A percentile compares a stretch with the other conserved stretches of the same genome.
These are phyloP conservation scores for Magnolia sinica DNA, from an alignment of 164 flowering plant genomes.

Conservation along the genomic window DNA sequence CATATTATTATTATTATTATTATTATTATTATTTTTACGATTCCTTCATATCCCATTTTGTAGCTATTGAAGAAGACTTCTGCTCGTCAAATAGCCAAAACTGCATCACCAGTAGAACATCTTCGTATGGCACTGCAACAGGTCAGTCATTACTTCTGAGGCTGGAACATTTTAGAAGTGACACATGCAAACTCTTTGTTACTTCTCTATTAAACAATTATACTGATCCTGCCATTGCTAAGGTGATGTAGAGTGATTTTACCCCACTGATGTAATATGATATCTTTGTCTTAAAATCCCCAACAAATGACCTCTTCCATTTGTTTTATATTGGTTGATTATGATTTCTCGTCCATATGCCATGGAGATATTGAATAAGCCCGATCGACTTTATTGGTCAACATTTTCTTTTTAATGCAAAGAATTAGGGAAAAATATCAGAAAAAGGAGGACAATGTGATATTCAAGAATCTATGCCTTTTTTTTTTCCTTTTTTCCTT, in stretches of 20 bases:
- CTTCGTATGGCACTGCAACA: constrained; percentile 69
- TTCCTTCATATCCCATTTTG: constrained; percentile 43
- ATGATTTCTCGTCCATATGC: background rate
- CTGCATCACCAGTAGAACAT: constrained; percentile 65
- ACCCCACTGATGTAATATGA: background rate
- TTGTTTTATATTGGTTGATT: background rate
- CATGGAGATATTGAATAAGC: background rate
- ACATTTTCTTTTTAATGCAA: too few species aligned
- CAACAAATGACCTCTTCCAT: background rate
- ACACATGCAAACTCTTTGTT: background rate
- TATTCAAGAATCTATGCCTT: too few species aligned
- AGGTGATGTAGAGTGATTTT: background rate
- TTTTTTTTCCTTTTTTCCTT: too few species aligned
- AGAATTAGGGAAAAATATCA: too few species aligned
- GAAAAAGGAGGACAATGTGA: too few species aligned
- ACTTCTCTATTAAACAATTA: background rate
- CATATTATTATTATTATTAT: too few species aligned
- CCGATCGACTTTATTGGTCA: too few species aligned
- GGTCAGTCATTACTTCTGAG: constrained; percentile 42
- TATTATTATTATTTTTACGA: too few species aligned
- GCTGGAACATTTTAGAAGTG: background rate
- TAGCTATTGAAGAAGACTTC: constrained; percentile 84
- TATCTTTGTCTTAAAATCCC: background rate
- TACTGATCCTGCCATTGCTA: background rate
- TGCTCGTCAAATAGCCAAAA: constrained; percentile 64